Base-by-base conservation (phyloP, 2,329 filamentous ascomycete species). In the Colletotrichum acutatum region DNA sequence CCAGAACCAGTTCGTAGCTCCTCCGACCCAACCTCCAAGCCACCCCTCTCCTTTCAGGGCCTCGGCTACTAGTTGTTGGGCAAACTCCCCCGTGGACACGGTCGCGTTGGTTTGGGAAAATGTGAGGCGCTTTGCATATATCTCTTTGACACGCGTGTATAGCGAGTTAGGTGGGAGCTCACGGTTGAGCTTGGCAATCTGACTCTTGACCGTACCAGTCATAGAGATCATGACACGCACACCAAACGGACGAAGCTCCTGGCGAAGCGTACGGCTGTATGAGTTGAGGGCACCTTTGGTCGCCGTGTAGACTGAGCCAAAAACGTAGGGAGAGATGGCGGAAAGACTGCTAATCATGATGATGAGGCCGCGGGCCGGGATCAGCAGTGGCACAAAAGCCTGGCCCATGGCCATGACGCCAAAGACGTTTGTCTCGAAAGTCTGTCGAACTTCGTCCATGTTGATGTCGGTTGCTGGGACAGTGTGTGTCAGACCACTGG, bases 381-480 rank as follows among this genome's bases (percentile, higher is more conserved):
- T 87, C 28, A 90, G 84, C 56, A 86, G 83, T 66, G 83, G 82
- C 12, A 83, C 79, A 76, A 90, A 90, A 34, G 84, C 82, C 76
- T 88, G 83, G 65, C 84, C 85, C 83, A 88, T 88, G 77, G 86
- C 84, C 87, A 90, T 90, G 75, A 87, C 84, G 54, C 86, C 86
- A 73, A 90, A 89, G 53, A 90, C 87, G 75, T 90, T 90, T 75
- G 87, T 86, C 78, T 90, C 88, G 66, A 88, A 90, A 2, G 86
- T 88, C 72, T 82, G 78, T 71, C 88, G 87, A 5, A 88, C 86
- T 62, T 89, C 87, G 65, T 86, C 83, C 8, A 90, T 77, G 63
- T 87, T 83, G 58, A 88, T 84, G 77, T 90, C 88, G 1, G 86
- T 83, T 1, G 87, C 86, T 0, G 88, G 86, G 63, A 87, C 84